Evolutionary conservation across 495 filamentous ascomycete species (phyloP).

Genomic region (Geopyxis carbonaria): DNA sequence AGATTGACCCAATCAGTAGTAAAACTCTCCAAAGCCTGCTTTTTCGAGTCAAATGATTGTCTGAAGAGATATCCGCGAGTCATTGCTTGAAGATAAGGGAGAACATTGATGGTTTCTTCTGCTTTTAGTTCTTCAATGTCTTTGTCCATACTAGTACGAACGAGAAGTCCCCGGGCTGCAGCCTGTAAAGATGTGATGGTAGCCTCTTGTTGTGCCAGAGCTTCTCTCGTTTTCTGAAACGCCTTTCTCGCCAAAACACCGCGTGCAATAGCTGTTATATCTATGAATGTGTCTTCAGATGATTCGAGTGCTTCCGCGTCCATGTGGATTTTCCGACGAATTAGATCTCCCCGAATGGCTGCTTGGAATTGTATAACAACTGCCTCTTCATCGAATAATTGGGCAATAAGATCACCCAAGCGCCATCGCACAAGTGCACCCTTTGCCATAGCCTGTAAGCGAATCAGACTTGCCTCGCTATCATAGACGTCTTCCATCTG

Average conservation of each 20-base stretch:
- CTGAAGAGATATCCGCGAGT: constrained; percentile 38
- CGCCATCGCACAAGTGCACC: constrained; percentile 26
- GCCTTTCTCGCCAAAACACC: constrained; percentile 33
- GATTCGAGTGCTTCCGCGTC: constrained; percentile 26
- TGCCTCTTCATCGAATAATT: constrained; percentile 11
- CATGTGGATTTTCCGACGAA: constrained; percentile 23
- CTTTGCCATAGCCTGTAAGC: constrained; percentile 19
- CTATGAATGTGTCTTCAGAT: constrained; percentile 24
- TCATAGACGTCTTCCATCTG: constrained; percentile 36
- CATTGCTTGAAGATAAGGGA: constrained; percentile 32
- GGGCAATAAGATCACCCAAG: constrained; percentile 8
- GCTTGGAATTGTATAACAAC: constrained; percentile 16
- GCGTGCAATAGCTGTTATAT: constrained; percentile 24
- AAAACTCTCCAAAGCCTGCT: constrained; percentile 28
- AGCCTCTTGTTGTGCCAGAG: constrained; percentile 11
- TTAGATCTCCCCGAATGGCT: constrained; percentile 25
- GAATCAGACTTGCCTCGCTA: constrained; percentile 10
- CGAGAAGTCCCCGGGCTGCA: constrained; percentile 34
- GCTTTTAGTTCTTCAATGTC: constrained; percentile 25
- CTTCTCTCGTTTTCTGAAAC: constrained; percentile 26
- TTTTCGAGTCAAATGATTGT: constrained; percentile 23
- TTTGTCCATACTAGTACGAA: constrained; percentile 28
- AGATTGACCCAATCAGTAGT: constrained; percentile 31
- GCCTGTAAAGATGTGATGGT: constrained; percentile 30
- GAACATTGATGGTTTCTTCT: constrained; percentile 8